Evolutionary conservation across 305 asterid species (phyloP).

Genomic region (Fraxinus dipetala): DNA sequence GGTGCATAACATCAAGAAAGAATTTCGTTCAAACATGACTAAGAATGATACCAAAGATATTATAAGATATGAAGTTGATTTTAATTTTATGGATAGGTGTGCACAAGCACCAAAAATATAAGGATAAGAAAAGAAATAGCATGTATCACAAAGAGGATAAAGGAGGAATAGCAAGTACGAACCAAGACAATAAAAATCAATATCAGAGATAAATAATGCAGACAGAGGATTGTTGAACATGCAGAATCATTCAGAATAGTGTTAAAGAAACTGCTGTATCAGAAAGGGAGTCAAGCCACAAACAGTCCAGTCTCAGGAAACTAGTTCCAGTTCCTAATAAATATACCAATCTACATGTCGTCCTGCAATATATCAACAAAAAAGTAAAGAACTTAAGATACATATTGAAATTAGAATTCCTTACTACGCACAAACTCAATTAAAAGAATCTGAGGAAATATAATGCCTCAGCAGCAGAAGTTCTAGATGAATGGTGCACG

Average conservation of each 20-base stretch:
- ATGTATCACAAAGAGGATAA: background rate
- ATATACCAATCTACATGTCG: conserved; percentile 10
- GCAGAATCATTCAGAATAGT: conserved; percentile 3
- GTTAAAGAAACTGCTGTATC: conserved; percentile 13
- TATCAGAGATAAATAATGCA: conserved; percentile 2
- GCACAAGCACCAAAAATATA: background rate
- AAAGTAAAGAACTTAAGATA: background rate
- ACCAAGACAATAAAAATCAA: conserved; percentile 8
- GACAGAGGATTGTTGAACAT: background rate
- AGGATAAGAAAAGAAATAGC: background rate
- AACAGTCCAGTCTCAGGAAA: conserved; percentile 19
- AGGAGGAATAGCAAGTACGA: conserved; percentile 13
- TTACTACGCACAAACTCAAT: background rate
- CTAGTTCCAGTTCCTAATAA: conserved; percentile 18
- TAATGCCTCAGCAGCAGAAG: background rate
- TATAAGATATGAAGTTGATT: background rate
- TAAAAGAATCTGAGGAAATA: background rate
- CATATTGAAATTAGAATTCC: background rate
- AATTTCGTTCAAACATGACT: background rate
- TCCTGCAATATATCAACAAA: conserved; percentile 7
- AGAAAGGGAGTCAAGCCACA: conserved; percentile 21
- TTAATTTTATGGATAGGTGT: background rate
- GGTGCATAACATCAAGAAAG: conserved; percentile 7
- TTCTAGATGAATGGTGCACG: background rate
- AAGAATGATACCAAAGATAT: background rate